Base-by-base conservation (phyloP, 1,284 basidiomycete species). In the Prillingera fragicola region DNA sequence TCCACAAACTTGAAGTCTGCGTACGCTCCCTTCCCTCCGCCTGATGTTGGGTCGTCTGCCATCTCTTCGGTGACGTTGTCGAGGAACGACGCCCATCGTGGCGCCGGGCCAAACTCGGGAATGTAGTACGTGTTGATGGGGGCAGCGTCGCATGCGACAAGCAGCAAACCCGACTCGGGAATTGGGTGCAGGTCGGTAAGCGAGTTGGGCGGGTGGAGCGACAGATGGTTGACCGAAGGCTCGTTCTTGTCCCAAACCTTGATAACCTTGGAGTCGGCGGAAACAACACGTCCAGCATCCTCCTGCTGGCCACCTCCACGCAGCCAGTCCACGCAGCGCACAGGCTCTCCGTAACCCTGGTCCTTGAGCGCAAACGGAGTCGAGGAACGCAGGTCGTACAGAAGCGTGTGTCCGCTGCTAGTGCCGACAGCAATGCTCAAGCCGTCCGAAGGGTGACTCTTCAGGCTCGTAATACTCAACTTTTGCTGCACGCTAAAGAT, bases 1-100 rank as follows among this genome's bases (percentile, higher is more conserved):
- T 94, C 89, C 54, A 98, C 79, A 64, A 98, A 99, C 73, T 98
- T 99, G 81, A 85, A 98, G 74, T 97, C 95, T 66, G 94, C 85
- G 70, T 97, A 99, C 12, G 76, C 72, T 25, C 75, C 71, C 57
- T 73, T 73, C 23, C 69, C 71, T 5, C 58, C 62, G 18, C 71
- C 67, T n/a, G 52, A 55, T 1, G 52, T 44, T n/a, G n/a, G n/a
- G 62, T 87, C 84, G 62, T 89, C 86, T 61, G 92, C 92, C 81
- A 96, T 84, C 67, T 96, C 91, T 67, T 99, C 95, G 0, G 95
- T 98, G 63, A 98, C 84, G 58, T 88, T 90, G 73, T 99, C 95
- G 47, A 99, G 80, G 82, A 97, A 99, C 63, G 83, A 84, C 38
- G 89, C 91, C 95, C 95, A 99, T 57, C 82, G 80, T 1, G 95